phyloP scores from a whole-genome alignment of 1,284 basidiomycete species.

The Hortiboletus rubellus region DNA sequence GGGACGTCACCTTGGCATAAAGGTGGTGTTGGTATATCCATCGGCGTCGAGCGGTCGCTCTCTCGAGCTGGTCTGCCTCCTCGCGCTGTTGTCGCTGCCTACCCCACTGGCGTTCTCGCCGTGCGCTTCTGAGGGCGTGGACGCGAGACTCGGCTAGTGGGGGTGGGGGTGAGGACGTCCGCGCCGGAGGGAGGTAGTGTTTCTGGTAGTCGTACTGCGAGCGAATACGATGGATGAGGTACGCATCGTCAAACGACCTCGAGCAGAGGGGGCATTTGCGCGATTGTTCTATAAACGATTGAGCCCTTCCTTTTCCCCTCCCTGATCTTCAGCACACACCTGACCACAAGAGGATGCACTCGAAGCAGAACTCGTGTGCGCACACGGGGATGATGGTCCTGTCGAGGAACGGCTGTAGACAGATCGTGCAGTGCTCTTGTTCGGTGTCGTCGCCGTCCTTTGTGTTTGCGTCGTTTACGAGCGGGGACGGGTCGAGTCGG shows the following conservation, averaged over 20 bases:
- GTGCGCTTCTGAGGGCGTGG: conserved; percentile 34
- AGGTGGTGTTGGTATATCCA: conserved; percentile 74
- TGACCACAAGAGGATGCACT: conserved; percentile 82
- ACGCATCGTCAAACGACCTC: conserved; percentile 62
- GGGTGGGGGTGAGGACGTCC: conserved; percentile 48
- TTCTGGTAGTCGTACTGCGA: conserved; percentile 79
- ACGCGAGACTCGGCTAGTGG: conserved; percentile 31
- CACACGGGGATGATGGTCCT: conserved; percentile 77
- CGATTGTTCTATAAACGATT: conserved; percentile 55
- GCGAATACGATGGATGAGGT: conserved; percentile 79
- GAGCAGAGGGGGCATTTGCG: conserved; percentile 82
- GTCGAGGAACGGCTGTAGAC: conserved; percentile 74
- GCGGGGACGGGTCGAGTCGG: conserved; percentile 28
- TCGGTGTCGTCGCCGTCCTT: background rate
- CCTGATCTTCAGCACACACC: conserved; percentile 42
- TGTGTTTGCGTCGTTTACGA: background rate
- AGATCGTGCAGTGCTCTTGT: conserved; percentile 63
- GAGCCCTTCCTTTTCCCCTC: background rate
- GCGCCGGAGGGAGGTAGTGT: conserved; percentile 71
- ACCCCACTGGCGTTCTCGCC: conserved; percentile 57
- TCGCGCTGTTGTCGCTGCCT: conserved; percentile 52
- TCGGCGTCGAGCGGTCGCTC: conserved; percentile 55
- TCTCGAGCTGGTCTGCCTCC: conserved; percentile 62
- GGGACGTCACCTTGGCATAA: conserved; percentile 68
- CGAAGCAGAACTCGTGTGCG: conserved; percentile 88